Evolutionary conservation across 2,329 filamentous ascomycete species (phyloP).

Genomic region (Clonostachys rosea): DNA sequence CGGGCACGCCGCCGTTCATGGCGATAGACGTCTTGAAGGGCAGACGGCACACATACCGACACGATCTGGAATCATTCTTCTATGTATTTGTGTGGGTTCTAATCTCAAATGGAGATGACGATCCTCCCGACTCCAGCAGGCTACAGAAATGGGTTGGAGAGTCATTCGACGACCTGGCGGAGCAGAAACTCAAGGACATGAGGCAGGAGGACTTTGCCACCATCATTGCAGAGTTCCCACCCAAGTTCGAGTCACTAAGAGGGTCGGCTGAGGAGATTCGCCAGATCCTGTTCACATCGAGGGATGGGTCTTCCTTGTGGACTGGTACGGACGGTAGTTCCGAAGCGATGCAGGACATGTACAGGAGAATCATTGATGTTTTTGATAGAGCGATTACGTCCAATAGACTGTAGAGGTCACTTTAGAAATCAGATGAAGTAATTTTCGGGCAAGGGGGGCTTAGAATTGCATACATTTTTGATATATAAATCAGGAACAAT

Average conservation of each 20-base stretch:
- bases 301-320: too few relatives aligned
- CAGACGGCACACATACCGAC: background rate
- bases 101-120: background rate
- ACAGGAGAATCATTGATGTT: too few relatives aligned
- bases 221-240: background rate
- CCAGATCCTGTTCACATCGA: background rate
- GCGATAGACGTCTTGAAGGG: background rate
- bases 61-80: background rate
- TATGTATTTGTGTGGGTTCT: background rate
- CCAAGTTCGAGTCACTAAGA: background rate
- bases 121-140: background rate
- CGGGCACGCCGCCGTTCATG: slow-evolving; percentile 1
- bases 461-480: too few relatives aligned
- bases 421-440: too few relatives aligned
- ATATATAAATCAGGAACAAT: too few relatives aligned
- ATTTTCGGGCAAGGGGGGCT: too few relatives aligned
- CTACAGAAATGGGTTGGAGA: background rate
- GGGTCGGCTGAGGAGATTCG: background rate
- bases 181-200: background rate
- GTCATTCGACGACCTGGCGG: background rate
- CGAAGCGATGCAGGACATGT: too few relatives aligned
- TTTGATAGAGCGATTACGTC: too few relatives aligned
- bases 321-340: too few relatives aligned
- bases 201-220: background rate
- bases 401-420: too few relatives aligned